A percentile compares a stretch with the other conserved stretches of the same genome.
Evolutionary conservation across 148 eudicot species (phyloP).

Genomic region (Camellia lanceoleosa): DNA sequence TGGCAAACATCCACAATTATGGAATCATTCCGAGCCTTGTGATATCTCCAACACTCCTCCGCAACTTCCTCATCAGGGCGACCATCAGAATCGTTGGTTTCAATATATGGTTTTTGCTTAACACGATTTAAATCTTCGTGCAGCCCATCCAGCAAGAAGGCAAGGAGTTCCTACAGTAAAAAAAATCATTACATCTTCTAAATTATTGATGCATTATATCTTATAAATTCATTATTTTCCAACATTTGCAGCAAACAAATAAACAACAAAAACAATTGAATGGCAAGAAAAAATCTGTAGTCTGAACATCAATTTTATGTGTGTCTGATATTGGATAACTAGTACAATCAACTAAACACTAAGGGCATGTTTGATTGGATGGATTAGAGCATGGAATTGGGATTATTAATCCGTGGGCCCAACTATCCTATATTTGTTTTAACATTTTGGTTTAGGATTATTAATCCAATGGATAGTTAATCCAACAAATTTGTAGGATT

Average conservation of each 20-base stretch:
- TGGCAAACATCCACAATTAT: constrained; percentile 83
- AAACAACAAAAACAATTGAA: background rate
- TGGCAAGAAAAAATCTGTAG: background rate
- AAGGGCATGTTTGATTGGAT: no score
- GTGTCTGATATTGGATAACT: background rate
- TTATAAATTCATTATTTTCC: background rate
- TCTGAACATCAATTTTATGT: background rate
- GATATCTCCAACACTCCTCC: constrained; percentile 85
- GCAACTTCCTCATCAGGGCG: constrained; percentile 89
- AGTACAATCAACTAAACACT: constrained; percentile 6
- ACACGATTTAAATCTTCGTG: constrained; percentile 97
- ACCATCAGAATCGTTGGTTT: constrained; percentile 77
- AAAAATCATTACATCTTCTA: constrained; percentile 1
- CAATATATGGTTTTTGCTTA: constrained; percentile 81
- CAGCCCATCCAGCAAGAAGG: constrained; percentile 88
- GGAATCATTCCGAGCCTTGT: constrained; percentile 87
- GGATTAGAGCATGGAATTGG: no score
- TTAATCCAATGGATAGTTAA: no score
- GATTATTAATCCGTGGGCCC: no score
- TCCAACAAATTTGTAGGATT: no score
- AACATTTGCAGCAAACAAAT: background rate
- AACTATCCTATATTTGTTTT: no score
- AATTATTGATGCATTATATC: background rate
- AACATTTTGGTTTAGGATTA: no score
- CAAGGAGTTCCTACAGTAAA: constrained; percentile 74